Evolutionary conservation across 1,284 basidiomycete genomes (phyloP).

Genomic region (Entoloma clypeatum): DNA sequence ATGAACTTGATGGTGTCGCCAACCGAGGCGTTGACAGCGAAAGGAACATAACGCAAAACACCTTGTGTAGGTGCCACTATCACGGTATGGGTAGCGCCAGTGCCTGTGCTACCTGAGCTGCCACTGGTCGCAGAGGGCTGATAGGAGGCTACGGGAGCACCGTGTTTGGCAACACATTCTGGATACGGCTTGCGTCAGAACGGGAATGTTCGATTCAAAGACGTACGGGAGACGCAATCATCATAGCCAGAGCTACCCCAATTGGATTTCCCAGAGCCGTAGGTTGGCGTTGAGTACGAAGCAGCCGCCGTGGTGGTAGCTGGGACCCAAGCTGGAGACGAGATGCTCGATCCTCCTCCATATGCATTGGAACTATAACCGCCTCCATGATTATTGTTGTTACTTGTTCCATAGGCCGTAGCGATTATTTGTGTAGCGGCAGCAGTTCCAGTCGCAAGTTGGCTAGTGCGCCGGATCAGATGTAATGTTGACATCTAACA

Average conservation of each 20-base stretch:
- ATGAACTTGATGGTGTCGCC: constrained; percentile 73
- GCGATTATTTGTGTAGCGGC: constrained; percentile 11
- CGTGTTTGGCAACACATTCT: constrained; percentile 67
- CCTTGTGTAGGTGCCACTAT: constrained; percentile 73
- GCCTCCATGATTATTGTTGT: constrained; percentile 16
- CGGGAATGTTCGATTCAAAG: constrained; percentile 1
- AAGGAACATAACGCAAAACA: constrained; percentile 70
- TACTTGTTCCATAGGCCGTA: constrained; percentile 7
- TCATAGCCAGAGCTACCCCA: constrained; percentile 60
- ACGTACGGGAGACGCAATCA: constrained; percentile 68
- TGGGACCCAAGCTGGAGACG: constrained; percentile 9
- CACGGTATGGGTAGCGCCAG: constrained; percentile 64
- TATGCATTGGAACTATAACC: constrained; percentile 18
- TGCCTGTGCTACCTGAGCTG: constrained; percentile 35
- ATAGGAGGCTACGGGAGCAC: constrained; percentile 39
- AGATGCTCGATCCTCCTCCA: constrained; percentile 4
- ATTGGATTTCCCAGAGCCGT: constrained; percentile 63
- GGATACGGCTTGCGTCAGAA: constrained; percentile 3
- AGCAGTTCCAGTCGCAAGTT: constrained; percentile 14
- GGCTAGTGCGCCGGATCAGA: constrained; percentile 2
- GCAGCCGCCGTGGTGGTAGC: constrained; percentile 30
- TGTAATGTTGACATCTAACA: neutral
- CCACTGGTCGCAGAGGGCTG: constrained; percentile 38
- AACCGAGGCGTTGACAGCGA: constrained; percentile 66
- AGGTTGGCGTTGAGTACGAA: constrained; percentile 41